Evolutionary conservation across 495 filamentous ascomycete species (phyloP).

Genomic region (Penicillium tannophilum): DNA sequence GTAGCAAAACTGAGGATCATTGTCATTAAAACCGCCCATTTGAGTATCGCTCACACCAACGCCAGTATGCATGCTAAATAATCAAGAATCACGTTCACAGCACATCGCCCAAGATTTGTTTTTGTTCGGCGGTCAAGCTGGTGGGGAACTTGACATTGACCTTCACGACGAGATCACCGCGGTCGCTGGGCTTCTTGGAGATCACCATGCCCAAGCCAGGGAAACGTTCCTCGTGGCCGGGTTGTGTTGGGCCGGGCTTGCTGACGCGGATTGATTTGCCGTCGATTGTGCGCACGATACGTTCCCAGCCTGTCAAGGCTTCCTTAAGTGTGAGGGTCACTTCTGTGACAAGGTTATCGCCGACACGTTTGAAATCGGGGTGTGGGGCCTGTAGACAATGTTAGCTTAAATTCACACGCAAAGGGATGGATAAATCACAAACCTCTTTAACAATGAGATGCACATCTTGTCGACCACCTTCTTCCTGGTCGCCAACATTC

Average conservation of each 20-base stretch:
- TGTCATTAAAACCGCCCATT: constrained; percentile 14
- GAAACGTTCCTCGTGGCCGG: constrained; percentile 77
- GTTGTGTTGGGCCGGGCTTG: constrained; percentile 79
- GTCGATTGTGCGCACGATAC: constrained; percentile 91
- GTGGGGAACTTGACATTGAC: constrained; percentile 91
- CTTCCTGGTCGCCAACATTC: constrained; percentile 93
- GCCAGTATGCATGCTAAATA: constrained; percentile 34
- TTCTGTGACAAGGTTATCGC: constrained; percentile 77
- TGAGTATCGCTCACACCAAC: constrained; percentile 28
- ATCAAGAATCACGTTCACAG: constrained; percentile 41
- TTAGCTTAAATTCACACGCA: constrained; percentile 20
- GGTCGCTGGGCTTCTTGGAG: constrained; percentile 79
- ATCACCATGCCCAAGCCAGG: constrained; percentile 88
- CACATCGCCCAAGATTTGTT: constrained; percentile 75
- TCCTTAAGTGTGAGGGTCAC: constrained; percentile 90
- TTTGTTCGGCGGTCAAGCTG: constrained; percentile 71
- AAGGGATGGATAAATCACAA: constrained; percentile 35
- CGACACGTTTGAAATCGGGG: constrained; percentile 76
- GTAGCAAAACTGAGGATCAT: neutral
- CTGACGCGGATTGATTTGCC: constrained; percentile 76
- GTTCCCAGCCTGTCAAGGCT: constrained; percentile 92
- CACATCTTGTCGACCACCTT: constrained; percentile 94
- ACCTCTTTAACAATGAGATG: constrained; percentile 95
- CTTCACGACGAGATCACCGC: constrained; percentile 86
- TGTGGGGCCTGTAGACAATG: constrained; percentile 71